These are phyloP conservation scores for Rosa chinensis DNA, from an alignment of 306 rosid species.

Conservation along the genomic window DNA sequence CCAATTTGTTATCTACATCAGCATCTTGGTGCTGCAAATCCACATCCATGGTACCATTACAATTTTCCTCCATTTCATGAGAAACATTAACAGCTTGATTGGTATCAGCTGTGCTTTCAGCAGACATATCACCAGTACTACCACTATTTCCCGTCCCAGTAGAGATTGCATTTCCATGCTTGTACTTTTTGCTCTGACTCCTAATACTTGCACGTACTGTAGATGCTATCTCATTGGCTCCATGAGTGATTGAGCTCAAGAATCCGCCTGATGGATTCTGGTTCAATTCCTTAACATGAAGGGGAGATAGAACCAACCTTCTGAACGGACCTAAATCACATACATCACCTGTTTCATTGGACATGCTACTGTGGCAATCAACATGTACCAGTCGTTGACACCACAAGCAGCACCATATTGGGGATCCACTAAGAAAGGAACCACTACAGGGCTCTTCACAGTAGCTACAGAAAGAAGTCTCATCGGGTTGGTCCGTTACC, in stretches of 20 bases:
- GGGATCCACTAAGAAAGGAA: constrained; percentile 95
- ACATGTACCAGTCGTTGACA: constrained; percentile 93
- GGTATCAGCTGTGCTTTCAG: constrained; percentile 70
- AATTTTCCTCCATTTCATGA: constrained; percentile 58
- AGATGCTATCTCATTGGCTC: constrained; percentile 97
- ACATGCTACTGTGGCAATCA: constrained; percentile 83
- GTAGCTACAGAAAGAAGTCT: constrained; percentile 73
- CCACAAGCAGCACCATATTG: constrained; percentile 98
- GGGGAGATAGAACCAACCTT: constrained; percentile 86
- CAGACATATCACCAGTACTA: constrained; percentile 53
- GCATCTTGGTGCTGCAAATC: constrained; percentile 62
- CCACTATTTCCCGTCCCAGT: constrained; percentile 64
- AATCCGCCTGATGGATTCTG: constrained; percentile 58
- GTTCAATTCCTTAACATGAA: constrained; percentile 68
- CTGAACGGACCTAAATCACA: constrained; percentile 89
- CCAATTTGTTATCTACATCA: constrained; percentile 51
- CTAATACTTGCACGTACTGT: constrained; percentile 88
- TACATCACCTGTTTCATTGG: constrained; percentile 84
- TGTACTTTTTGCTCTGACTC: constrained; percentile 78
- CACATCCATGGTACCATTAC: constrained; percentile 43
- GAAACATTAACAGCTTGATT: constrained; percentile 54
- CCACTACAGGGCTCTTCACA: constrained; percentile 97
- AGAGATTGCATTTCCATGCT: constrained; percentile 60
- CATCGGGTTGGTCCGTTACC: constrained; percentile 83
- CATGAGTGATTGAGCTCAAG: constrained; percentile 91